Conservation (phyloP, 495 filamentous ascomycete species). For the Talaromyces trachyspermus region DNA sequence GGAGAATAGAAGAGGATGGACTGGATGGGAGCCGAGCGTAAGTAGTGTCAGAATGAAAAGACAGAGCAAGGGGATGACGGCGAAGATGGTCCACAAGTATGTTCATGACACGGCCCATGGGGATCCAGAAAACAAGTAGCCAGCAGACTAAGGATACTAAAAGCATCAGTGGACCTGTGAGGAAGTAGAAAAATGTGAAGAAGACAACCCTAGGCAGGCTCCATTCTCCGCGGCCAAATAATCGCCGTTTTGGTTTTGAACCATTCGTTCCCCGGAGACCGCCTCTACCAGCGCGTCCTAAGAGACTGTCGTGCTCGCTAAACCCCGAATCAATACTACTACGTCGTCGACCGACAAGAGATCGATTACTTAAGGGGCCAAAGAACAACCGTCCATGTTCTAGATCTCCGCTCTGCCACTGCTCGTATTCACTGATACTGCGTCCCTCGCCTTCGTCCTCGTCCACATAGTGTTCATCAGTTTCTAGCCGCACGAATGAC, state of each 20-base stretch:
- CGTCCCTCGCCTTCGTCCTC: slow-evolving; percentile 99
- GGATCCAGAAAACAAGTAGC: slow-evolving; percentile 95
- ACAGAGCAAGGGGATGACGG: slow-evolving; percentile 83
- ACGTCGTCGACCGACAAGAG: slow-evolving; percentile 81
- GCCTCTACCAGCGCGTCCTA: slow-evolving; percentile 58
- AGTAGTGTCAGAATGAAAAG: slow-evolving; percentile 80
- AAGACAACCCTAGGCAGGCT: slow-evolving; percentile 89
- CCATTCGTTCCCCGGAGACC: slow-evolving; percentile 41
- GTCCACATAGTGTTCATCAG: slow-evolving; percentile 88
- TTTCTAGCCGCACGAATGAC: slow-evolving; percentile 85
- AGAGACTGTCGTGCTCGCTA: slow-evolving; percentile 82
- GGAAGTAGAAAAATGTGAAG: slow-evolving; percentile 92
- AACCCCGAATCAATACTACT: slow-evolving; percentile 74
- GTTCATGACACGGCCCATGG: slow-evolving; percentile 93
- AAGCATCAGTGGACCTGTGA: slow-evolving; percentile 84
- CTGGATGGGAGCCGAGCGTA: slow-evolving; percentile 61
- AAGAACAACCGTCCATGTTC: slow-evolving; percentile 96
- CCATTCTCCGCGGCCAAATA: slow-evolving; percentile 96
- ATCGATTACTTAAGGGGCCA: slow-evolving; percentile 69
- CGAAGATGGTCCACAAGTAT: slow-evolving; percentile 88
- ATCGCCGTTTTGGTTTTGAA: slow-evolving; percentile 66
- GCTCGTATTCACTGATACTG: slow-evolving; percentile 98
- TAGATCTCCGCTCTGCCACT: slow-evolving; percentile 96
- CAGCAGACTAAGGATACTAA: slow-evolving; percentile 84
- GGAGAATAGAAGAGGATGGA: slow-evolving; percentile 75